Evolutionary conservation across 1,139 yeast genomes (phyloP), one percentile per base, ranked within the genome.

Genomic region (Yamadazyma sp.): DNA sequence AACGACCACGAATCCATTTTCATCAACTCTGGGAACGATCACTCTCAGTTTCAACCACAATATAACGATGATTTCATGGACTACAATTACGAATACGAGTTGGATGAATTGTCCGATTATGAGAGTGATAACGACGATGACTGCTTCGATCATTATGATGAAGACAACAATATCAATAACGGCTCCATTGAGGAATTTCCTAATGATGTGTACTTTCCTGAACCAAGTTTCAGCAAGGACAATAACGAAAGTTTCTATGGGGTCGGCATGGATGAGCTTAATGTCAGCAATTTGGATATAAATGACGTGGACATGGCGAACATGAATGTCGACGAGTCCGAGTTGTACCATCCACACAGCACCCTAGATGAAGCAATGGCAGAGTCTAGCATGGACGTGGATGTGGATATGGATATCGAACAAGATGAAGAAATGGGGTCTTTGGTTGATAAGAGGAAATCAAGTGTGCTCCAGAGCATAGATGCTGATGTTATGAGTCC

Each of bases 1-100:
- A 54, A 54, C 37, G 55, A 55, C 37, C 43, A 56, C 36, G 57
- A 59, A n/a, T 59, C 68, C 6, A 58, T 66, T 24, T 66, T 64
- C 37, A 58, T 59, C 20, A 66, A 58, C n/a, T 51, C 53, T 15
- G 38, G 43, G 17, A 44, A 41, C 31, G 33, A 28, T 6, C 36
- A 25, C 5, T 30, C 33, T n/a, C 47, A 24, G 42, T 41, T 33
- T 12, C 33, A 17, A 5, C n/a, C 23, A 18, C 26, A 18, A 26
- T 71, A 61, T 37, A 70, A 64, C 33, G 52, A 39, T 14, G 17
- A 35, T 2, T 15, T 22, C 24, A 24, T 29, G 18, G 33, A 39
- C 31, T 38, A 42, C 23, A 39, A 39, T 17, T 34, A 40, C 20
- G 46, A 43, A 30, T 42, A 47, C 22, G 53, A 48, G 5, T 48